Evolutionary conservation across 129 eudicot species (phyloP).

Genomic region (Flaveria linearis): DNA sequence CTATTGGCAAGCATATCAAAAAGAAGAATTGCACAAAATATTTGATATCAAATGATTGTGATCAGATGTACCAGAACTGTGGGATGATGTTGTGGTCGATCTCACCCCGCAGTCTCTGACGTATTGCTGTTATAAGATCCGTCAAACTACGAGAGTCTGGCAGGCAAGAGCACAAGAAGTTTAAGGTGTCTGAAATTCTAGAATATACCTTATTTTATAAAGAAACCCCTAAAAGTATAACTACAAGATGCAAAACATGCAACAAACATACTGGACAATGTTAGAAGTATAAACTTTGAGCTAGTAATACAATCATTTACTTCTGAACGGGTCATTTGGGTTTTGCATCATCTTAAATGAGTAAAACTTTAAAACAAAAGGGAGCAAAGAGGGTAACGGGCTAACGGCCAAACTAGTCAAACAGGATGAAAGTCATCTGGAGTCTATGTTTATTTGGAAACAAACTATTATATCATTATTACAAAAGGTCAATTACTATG

Average conservation of each 20-base stretch:
- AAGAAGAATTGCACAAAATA: not conserved
- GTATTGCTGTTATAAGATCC: slow-evolving; percentile 71
- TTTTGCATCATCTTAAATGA: not conserved
- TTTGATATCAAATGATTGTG: not conserved
- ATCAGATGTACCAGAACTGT: slow-evolving; percentile 66
- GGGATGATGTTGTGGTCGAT: slow-evolving; percentile 86
- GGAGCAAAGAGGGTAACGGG: not conserved
- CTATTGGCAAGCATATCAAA: not conserved
- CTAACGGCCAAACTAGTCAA: not conserved
- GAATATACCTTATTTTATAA: not conserved
- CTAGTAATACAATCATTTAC: not conserved
- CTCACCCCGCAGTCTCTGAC: slow-evolving; percentile 86
- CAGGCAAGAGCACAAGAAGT: slow-evolving; percentile 1
- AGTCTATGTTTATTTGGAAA: not conserved
- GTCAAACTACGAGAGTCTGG: slow-evolving; percentile 74
- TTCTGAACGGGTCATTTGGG: not conserved
- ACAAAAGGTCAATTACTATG: not conserved
- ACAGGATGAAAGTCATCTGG: not conserved
- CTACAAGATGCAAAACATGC: not conserved
- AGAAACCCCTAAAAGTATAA: not conserved
- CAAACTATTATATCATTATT: no score
- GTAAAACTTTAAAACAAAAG: not conserved
- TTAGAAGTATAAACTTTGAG: not conserved
- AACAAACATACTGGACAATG: not conserved
- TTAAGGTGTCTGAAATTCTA: not conserved